Base-by-base conservation (phyloP, 768 basidiomycete genomes). In the Mycena latifolia region DNA sequence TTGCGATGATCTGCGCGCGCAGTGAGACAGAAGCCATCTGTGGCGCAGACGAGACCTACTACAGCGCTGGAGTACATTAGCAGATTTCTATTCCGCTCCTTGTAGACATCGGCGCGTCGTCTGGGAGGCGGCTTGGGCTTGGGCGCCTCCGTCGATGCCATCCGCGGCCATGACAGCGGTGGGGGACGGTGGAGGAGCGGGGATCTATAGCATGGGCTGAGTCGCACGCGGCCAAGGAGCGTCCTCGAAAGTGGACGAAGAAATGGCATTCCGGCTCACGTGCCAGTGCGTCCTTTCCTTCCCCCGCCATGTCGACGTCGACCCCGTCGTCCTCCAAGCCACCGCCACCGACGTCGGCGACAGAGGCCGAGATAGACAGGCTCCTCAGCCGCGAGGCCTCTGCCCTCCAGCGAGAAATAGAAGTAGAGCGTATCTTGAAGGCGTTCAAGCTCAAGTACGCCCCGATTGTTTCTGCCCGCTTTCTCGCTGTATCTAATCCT, bases 371-470 rank as follows among this genome's bases (percentile, higher is more conserved):
- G 47, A 78, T 95, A n/a, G 94, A 95, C 61, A 92, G 89, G 76
- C 80, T 95, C 7, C 83, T 95, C 48, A 91, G 84, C 55, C 83
- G 92, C 59, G 93, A 95, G 73, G 92, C 93, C 0, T 90, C 90
- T 17, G 93, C 92, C 5, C 92, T 95, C 75, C 92, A 94, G 72
- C 86, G 94, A 29, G 94, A 95, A 77, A 80, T 94, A 27, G 94
- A 95, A 76, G 93, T 95, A 15, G 94, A 97, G 62, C 89, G 98
- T 27, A 95, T 99, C 69, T 81, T 99, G 53, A 92, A 90, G 72
- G 91, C 96, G 0, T 99, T 99, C 87, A 99, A 95, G 78, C 86
- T 99, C 72, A 99, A 99, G 96, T 97, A 63, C 70, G 89, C 39
- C 12, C 2, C 11, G n/a, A n/a, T n/a, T 29, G 4, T 39, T 79